Conservation (phyloP, 2,329 filamentous ascomycete genomes). For the Ophiocordyceps camponoti-floridani region DNA sequence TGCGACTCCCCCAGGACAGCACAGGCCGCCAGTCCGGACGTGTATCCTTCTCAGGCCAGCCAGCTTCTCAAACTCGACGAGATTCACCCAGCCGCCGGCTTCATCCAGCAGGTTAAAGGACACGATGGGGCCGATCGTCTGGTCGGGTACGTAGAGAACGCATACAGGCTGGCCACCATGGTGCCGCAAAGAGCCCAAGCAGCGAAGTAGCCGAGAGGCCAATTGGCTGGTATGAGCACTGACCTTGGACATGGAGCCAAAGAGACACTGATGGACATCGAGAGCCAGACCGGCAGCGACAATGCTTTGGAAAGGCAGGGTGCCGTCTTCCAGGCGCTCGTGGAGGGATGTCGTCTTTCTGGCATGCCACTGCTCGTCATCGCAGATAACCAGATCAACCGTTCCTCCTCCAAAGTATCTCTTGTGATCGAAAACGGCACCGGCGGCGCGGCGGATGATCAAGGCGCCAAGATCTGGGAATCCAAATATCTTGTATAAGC, state of each 20-base stretch:
- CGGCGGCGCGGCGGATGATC: slow-evolving; percentile 58
- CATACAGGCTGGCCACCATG: slow-evolving; percentile 50
- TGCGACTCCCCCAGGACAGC: slow-evolving; percentile 79
- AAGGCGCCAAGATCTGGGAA: slow-evolving; percentile 82
- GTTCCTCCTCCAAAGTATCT: slow-evolving; percentile 90
- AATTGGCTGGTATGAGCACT: slow-evolving; percentile 55
- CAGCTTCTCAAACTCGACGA: slow-evolving; percentile 75
- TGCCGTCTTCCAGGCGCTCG: slow-evolving; percentile 77
- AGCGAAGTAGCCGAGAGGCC: slow-evolving; percentile 35
- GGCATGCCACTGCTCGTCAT: slow-evolving; percentile 70
- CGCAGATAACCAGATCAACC: slow-evolving; percentile 69
- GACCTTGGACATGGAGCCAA: slow-evolving; percentile 50
- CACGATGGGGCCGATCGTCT: slow-evolving; percentile 52
- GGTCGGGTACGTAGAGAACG: slow-evolving; percentile 36
- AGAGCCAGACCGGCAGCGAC: slow-evolving; percentile 65
- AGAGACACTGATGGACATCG: slow-evolving; percentile 48
- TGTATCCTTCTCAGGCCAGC: slow-evolving; percentile 65
- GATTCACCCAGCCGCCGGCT: slow-evolving; percentile 56
- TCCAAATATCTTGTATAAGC: slow-evolving; percentile 96
- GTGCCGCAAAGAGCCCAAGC: slow-evolving; percentile 45
- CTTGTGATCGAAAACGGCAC: slow-evolving; percentile 42
- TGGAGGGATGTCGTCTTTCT: slow-evolving; percentile 57
- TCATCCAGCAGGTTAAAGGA: slow-evolving; percentile 67
- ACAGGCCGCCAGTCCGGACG: slow-evolving; percentile 73
- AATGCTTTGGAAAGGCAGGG: slow-evolving; percentile 78